A percentile compares a stretch with the other conserved stretches of the same genome.
phyloP scores from a whole-genome alignment of 73 alveolate species.

The Loxodes magnus region DNA sequence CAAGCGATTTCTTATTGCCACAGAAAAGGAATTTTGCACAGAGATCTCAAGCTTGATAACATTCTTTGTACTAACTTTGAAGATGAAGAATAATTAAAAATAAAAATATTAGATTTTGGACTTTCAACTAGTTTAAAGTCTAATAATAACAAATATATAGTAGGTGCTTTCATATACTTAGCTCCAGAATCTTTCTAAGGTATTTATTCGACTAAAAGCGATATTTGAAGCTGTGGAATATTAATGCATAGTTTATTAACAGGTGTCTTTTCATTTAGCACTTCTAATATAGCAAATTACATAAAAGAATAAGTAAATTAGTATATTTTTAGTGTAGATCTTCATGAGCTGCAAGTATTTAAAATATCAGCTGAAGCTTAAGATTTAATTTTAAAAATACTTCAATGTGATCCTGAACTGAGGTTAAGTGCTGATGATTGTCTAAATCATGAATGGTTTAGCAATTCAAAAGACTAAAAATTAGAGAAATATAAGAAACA shows the following conservation, averaged over 20 bases:
- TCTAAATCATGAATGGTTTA: background rate
- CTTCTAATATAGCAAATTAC: background rate
- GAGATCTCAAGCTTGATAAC: too few species aligned
- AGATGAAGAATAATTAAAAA: too few species aligned
- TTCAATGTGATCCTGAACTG: background rate
- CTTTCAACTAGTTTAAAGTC: too few species aligned
- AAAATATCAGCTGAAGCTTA: background rate
- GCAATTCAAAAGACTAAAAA: too few species aligned
- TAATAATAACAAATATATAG: too few species aligned
- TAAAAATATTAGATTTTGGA: too few species aligned
- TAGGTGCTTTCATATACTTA: background rate
- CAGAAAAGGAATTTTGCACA: too few species aligned
- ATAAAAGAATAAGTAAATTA: background rate
- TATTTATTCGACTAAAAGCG: background rate
- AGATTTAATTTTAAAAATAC: background rate
- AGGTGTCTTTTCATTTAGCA: background rate
- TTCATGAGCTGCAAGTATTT: background rate
- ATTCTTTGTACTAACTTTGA: too few species aligned
- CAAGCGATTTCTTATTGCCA: too few species aligned
- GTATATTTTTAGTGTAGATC: background rate
- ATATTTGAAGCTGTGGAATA: conserved; percentile 2
- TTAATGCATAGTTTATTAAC: background rate
- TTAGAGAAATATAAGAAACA: too few species aligned
- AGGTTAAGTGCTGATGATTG: background rate
- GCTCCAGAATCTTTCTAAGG: background rate